Evolutionary conservation across 495 filamentous ascomycete species (phyloP).

Genomic region (Aspergillus ellipticus): DNA sequence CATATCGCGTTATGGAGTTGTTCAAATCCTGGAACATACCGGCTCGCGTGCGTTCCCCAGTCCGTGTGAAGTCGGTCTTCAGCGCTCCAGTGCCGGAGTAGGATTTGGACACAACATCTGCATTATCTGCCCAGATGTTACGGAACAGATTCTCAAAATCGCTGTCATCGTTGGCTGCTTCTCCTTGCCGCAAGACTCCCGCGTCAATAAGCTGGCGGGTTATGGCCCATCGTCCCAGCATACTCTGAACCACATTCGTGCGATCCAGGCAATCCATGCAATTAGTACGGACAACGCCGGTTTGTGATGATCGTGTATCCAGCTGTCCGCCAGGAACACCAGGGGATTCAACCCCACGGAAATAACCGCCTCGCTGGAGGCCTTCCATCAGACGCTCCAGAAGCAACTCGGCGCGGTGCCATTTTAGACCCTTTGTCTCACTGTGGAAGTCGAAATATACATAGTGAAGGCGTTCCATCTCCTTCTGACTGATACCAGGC

Average conservation of each 20-base stretch:
- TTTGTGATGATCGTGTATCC: slow-evolving; percentile 75
- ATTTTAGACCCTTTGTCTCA: slow-evolving; percentile 89
- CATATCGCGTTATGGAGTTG: slow-evolving; percentile 80
- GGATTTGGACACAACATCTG: slow-evolving; percentile 84
- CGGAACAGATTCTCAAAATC: slow-evolving; percentile 86
- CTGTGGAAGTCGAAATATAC: slow-evolving; percentile 98
- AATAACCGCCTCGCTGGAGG: slow-evolving; percentile 76
- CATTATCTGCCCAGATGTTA: slow-evolving; percentile 97
- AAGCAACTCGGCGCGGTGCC: slow-evolving; percentile 86
- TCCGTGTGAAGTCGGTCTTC: slow-evolving; percentile 94
- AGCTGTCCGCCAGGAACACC: slow-evolving; percentile 63
- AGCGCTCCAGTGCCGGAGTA: slow-evolving; percentile 95
- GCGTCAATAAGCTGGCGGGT: slow-evolving; percentile 82
- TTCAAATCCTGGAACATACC: slow-evolving; percentile 78
- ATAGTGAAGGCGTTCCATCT: slow-evolving; percentile 83
- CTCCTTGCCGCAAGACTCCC: slow-evolving; percentile 66
- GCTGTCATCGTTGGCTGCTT: slow-evolving; percentile 64
- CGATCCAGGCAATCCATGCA: slow-evolving; percentile 99
- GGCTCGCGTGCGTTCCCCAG: slow-evolving; percentile 76
- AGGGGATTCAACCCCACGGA: slow-evolving; percentile 84
- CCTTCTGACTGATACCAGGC: slow-evolving; percentile 52
- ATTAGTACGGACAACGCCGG: slow-evolving; percentile 88
- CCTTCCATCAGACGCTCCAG: slow-evolving; percentile 73
- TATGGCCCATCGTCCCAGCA: slow-evolving; percentile 84
- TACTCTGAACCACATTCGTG: slow-evolving; percentile 95